These are phyloP conservation scores for Lolium multiflorum DNA, from an alignment of 176 grass and related monocot species.

Conservation along the genomic window DNA sequence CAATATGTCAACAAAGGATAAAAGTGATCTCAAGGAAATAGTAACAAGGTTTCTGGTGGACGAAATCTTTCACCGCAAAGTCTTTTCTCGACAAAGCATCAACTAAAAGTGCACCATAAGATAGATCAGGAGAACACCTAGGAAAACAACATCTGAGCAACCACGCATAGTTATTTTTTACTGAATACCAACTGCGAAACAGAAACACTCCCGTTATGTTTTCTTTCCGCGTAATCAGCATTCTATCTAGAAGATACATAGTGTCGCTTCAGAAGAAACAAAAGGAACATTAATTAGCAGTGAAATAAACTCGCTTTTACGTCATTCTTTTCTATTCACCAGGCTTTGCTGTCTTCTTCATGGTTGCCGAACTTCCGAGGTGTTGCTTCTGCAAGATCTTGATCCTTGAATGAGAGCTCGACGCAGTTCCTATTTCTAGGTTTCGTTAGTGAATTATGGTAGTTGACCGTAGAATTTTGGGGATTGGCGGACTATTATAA, in stretches of 20 bases:
- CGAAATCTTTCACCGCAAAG: neutral
- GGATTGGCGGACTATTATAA: neutral
- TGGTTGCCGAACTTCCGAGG: conserved; percentile 4
- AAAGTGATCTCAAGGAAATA: conserved; percentile 32
- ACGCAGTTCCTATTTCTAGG: neutral
- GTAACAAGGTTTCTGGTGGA: conserved; percentile 11
- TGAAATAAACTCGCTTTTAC: conserved; percentile 32
- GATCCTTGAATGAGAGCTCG: conserved; percentile 12
- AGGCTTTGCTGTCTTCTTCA: conserved; percentile 13
- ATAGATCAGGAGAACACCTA: conserved; percentile 9
- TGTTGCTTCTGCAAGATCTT: conserved; percentile 37
- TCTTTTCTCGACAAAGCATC: neutral
- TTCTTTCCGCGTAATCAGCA: conserved; percentile 24
- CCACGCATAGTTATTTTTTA: neutral
- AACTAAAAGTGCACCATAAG: conserved; percentile 15
- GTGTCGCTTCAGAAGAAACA: conserved; percentile 32
- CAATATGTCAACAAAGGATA: conserved; percentile 11
- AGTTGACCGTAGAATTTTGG: neutral
- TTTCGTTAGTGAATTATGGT: neutral
- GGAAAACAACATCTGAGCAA: conserved; percentile 37
- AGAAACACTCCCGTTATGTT: conserved; percentile 24
- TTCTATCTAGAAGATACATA: conserved; percentile 15
- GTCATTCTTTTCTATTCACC: neutral
- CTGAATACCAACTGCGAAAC: conserved; percentile 6
- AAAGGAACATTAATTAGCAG: conserved; percentile 43